These are phyloP conservation scores for Solanum paucissectum DNA, from an alignment of 257 asterid genomes.

Conservation along the genomic window DNA sequence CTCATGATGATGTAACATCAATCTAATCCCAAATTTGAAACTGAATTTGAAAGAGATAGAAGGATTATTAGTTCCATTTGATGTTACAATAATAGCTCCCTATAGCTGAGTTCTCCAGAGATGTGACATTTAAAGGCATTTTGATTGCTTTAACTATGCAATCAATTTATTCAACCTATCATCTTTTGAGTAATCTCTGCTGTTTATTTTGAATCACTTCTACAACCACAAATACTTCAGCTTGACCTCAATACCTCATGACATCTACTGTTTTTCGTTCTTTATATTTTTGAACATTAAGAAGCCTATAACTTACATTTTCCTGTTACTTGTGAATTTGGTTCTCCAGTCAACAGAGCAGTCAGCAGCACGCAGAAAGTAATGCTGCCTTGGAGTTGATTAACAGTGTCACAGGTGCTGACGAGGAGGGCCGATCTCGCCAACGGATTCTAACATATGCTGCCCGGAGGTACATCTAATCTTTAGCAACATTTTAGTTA, in stretches of 20 bases:
- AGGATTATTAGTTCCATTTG: neutral
- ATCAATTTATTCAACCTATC: neutral
- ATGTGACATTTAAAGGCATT: neutral
- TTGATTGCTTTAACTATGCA: neutral
- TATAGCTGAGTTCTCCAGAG: neutral
- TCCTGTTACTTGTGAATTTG: slow-evolving; percentile 2
- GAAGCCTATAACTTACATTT: slow-evolving; percentile 4
- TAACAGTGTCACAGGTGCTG: slow-evolving; percentile 78
- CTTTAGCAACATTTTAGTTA: slow-evolving; percentile 3
- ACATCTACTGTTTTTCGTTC: neutral
- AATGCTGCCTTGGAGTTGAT: slow-evolving; percentile 95
- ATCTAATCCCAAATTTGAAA: neutral
- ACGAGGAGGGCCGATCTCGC: slow-evolving; percentile 96
- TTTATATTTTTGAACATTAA: neutral
- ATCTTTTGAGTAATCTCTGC: neutral
- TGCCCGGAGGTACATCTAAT: slow-evolving; percentile 68
- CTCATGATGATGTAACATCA: neutral
- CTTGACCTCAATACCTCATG: neutral
- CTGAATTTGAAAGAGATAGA: neutral
- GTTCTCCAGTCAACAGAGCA: slow-evolving; percentile 42
- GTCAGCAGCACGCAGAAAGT: slow-evolving; percentile 51
- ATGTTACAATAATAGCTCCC: neutral
- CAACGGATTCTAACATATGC: slow-evolving; percentile 92
- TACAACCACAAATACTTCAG: neutral
- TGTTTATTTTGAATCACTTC: neutral